Base-by-base conservation (phyloP, 371 early-diverging fungal genomes). In the Syncephalis plumigaleata region DNA sequence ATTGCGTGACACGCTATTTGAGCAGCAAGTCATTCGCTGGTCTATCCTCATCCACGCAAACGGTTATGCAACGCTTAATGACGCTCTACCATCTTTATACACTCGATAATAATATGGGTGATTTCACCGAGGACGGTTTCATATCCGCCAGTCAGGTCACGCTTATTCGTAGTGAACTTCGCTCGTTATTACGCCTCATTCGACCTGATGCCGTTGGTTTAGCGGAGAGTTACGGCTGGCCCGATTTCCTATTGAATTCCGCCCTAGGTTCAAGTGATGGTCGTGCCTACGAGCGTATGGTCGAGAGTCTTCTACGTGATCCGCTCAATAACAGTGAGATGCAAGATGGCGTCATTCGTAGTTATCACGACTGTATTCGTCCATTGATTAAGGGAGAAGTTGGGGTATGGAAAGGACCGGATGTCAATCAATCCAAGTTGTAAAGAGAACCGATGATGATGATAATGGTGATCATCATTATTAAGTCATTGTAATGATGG, bases 191-290 rank as follows among this genome's bases (percentile, higher is more conserved):
- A 8, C 68, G 70, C 46, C 55, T 59, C 0, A 66, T 87, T 4
- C 67, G 89, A 9, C 76, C 73, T 16, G 69, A 83, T 47, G 79
- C 77, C 0, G 75, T 82, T 23, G 71, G 77, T 0, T 64, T 85
- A 16, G 75, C 78, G 0, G 86, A 85, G 45, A 66, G 76, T 13
- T 81, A 83, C 64, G 80, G 68, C 9, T 61, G 81, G 45, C 67
- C 82, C 1, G 87, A 87, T 36, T 66, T 61, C 39, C 56, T 71
- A 11, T 58, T 87, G 20, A 74, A 81, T 45, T 77, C 79, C n/a
- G 76, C 82, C 0, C 52, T 87, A 24, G 87, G 82, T 13, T 61
- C 68, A n/a, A 60, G 53, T 5, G 73, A 82, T 24, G 87, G 85
- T 18, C 53, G 66, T 42, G 78, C 77, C 0, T 88, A 88, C 52